Evolutionary conservation across 768 basidiomycete species (phyloP).

Genomic region (Boletus eberwhitei): DNA sequence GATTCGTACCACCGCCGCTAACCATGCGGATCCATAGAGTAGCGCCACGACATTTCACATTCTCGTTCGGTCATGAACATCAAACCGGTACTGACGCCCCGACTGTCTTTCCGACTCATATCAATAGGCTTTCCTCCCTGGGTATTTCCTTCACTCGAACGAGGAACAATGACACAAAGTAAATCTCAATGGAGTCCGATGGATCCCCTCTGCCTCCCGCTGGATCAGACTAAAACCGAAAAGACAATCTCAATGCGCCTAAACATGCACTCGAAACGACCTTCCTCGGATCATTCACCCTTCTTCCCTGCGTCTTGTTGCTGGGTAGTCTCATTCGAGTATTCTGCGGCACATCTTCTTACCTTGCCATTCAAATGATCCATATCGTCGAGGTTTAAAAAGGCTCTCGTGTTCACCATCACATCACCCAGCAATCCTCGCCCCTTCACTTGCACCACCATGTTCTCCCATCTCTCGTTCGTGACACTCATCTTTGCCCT

Average conservation of each 20-base stretch:
- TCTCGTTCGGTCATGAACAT: no score
- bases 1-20: no score
- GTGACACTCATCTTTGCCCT: conserved; percentile 9
- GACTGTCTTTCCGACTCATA: background rate
- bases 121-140: background rate
- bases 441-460: background rate
- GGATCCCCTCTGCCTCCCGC: no score
- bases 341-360: background rate
- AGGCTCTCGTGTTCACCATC: no score
- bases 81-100: no score
- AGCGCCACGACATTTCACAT: no score
- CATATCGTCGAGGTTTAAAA: conserved; percentile 4
- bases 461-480: conserved; percentile 12
- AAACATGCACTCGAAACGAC: background rate
- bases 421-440: background rate
- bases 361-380: background rate
- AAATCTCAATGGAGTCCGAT: background rate
- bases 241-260: background rate
- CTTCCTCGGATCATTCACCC: background rate
- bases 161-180: background rate
- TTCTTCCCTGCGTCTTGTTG: background rate
- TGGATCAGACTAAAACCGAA: background rate
- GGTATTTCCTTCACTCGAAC: background rate
- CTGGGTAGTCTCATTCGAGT: background rate
- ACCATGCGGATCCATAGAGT: no score